A percentile compares a stretch with the other conserved stretches of the same genome.
Conservation (phyloP, 192 early-diverging fungal species). For the Podila verticillata region DNA sequence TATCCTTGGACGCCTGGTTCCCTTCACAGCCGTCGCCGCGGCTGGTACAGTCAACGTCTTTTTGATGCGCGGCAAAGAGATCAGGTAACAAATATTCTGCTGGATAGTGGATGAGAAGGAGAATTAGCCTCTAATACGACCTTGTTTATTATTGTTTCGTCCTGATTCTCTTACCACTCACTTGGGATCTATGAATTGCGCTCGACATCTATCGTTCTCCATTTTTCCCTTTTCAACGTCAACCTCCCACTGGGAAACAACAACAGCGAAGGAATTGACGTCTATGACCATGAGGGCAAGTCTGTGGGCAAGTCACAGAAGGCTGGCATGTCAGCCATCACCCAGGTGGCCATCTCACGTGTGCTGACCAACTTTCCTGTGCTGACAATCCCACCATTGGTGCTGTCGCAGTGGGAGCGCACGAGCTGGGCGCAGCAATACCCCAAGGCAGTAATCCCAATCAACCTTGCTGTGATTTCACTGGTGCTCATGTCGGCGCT, state of each 20-base stretch:
- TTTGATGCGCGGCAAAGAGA: conserved; percentile 85
- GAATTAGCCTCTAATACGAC: too few relatives aligned
- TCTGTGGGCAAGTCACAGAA: conserved; percentile 72
- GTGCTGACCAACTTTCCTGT: conserved; percentile 77
- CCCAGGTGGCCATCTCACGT: conserved; percentile 83
- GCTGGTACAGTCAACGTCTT: conserved; percentile 87
- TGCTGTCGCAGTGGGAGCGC: conserved; percentile 72
- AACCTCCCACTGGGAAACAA: neutral
- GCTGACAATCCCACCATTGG: conserved; percentile 75
- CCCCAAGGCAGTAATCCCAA: conserved; percentile 63
- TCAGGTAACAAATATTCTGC: conserved; percentile 50
- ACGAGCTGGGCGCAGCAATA: conserved; percentile 63
- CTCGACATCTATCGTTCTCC: too few relatives aligned
- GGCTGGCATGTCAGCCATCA: conserved; percentile 73
- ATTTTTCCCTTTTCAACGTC: conserved; percentile 1
- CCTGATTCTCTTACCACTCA: too few relatives aligned
- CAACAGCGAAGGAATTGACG: conserved; percentile 76
- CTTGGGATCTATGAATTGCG: too few relatives aligned
- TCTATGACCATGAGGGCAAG: conserved; percentile 71
- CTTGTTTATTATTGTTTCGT: too few relatives aligned
- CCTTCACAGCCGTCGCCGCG: conserved; percentile 81
- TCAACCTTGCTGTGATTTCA: conserved; percentile 77
- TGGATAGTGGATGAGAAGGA: neutral
- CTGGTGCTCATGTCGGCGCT: conserved; percentile 77
- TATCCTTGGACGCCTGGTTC: conserved; percentile 63